Percentiles rank a stretch among this genome's conserved stretches.
Evolutionary conservation across 164 flowering plant species (phyloP).

Genomic region (Amborella trichopoda): DNA sequence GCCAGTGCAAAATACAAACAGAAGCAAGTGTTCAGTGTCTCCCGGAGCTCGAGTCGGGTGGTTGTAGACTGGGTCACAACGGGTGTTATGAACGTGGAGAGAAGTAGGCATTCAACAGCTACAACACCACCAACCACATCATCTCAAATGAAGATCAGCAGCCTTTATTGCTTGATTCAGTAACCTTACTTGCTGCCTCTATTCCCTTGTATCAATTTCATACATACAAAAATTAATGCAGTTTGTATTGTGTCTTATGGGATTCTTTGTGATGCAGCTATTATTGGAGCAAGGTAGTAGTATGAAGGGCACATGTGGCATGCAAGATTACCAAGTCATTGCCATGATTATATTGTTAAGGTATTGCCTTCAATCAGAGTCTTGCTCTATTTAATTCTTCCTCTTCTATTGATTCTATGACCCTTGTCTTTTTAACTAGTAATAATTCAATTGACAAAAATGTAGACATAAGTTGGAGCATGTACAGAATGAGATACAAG

Average conservation of each 20-base stretch:
- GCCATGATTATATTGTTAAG: slow-evolving; percentile 85
- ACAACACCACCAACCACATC: slow-evolving; percentile 74
- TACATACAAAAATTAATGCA: no score
- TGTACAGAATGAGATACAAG: slow-evolving; percentile 46
- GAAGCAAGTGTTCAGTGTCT: slow-evolving; percentile 65
- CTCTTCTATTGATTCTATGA: not conserved
- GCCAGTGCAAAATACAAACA: slow-evolving; percentile 78
- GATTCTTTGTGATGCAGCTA: slow-evolving; percentile 41
- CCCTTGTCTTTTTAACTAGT: no score
- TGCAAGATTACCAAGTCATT: slow-evolving; percentile 77
- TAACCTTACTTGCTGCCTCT: no score
- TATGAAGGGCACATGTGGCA: slow-evolving; percentile 34
- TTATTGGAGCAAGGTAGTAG: slow-evolving; percentile 47
- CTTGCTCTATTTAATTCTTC: no score
- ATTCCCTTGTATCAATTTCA: no score
- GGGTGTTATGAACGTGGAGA: slow-evolving; percentile 97
- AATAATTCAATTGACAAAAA: no score
- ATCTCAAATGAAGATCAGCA: slow-evolving; percentile 39
- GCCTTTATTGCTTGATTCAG: slow-evolving; percentile 90
- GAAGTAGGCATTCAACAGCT: slow-evolving; percentile 71
- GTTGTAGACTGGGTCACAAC: slow-evolving; percentile 98
- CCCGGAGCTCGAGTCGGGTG: slow-evolving; percentile 59
- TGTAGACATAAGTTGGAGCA: slow-evolving; percentile 62
- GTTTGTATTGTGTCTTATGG: no score
- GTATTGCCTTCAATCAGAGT: no score